A percentile compares a stretch with the other conserved stretches of the same genome.
Evolutionary conservation across 1,284 basidiomycete species (phyloP).

Genomic region (Boletellus deceptivus): DNA sequence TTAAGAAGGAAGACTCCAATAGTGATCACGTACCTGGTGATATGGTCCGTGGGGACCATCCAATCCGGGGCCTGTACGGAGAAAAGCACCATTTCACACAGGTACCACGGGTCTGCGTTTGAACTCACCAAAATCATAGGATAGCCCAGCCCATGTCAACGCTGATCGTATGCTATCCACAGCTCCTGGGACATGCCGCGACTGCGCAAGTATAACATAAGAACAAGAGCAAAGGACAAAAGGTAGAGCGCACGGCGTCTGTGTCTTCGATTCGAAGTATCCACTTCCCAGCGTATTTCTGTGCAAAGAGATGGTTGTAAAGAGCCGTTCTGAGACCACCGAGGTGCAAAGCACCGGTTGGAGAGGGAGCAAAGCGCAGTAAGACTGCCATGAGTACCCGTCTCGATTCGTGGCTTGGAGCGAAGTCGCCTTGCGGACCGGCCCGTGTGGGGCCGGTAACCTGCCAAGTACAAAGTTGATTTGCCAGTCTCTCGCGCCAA

Average conservation of each 20-base stretch:
- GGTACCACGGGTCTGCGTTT: background rate
- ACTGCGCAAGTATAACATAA: constrained; percentile 43
- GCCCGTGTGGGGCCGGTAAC: no score
- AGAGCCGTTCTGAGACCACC: constrained; percentile 95
- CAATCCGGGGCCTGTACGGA: constrained; percentile 65
- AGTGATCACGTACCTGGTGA: constrained; percentile 59
- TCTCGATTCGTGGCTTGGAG: no score
- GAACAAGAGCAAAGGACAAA: background rate
- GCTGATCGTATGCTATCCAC: constrained; percentile 77
- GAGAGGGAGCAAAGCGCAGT: constrained; percentile 94
- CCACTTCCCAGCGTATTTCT: constrained; percentile 83
- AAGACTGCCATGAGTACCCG: constrained; percentile 33
- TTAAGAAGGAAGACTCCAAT: background rate
- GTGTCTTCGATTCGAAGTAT: constrained; percentile 95
- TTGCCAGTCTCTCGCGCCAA: no score
- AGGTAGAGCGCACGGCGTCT: constrained; percentile 43
- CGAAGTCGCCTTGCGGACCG: no score
- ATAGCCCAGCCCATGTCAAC: constrained; percentile 89
- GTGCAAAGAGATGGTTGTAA: constrained; percentile 88
- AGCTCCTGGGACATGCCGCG: constrained; percentile 78
- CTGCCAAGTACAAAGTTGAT: no score
- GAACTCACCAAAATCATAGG: constrained; percentile 83
- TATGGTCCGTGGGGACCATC: constrained; percentile 77
- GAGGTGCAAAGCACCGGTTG: constrained; percentile 92
- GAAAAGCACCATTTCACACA: background rate